Evolutionary conservation across 805 yeast genomes (phyloP).

Genomic region (Candida suzukii): DNA sequence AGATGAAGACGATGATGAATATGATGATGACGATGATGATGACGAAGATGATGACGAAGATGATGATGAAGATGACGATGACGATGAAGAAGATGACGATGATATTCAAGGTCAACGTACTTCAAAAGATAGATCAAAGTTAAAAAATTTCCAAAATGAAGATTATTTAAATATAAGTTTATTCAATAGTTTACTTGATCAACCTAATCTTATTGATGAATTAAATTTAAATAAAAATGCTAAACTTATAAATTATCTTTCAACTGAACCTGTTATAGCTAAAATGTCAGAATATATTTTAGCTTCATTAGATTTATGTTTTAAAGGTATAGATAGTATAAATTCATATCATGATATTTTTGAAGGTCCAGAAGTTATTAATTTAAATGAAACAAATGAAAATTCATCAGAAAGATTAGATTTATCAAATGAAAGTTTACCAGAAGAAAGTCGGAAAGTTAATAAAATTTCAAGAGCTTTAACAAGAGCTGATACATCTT

Average conservation of each 20-base stretch:
- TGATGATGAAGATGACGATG: neutral
- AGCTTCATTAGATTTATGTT: slow-evolving; percentile 18
- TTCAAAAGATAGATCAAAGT: neutral
- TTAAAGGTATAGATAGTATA: neutral
- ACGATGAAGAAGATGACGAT: neutral
- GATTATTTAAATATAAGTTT: slow-evolving; percentile 16
- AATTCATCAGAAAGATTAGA: neutral
- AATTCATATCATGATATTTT: slow-evolving; percentile 9
- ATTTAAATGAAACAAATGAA: neutral
- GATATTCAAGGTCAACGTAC: neutral
- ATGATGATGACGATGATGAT: neutral
- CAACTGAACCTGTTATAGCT: slow-evolving; percentile 24
- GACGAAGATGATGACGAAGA: neutral
- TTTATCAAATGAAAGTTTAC: neutral
- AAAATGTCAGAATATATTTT: slow-evolving; percentile 23
- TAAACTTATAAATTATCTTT: slow-evolving; percentile 24
- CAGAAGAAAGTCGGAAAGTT: neutral
- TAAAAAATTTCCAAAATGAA: neutral
- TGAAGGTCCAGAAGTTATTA: neutral
- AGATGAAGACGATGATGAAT: slow-evolving; percentile 1
- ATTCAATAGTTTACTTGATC: slow-evolving; percentile 27
- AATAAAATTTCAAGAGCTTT: slow-evolving; percentile 14
- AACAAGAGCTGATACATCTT: slow-evolving; percentile 20
- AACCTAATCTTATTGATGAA: slow-evolving; percentile 29
- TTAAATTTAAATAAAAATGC: slow-evolving; percentile 26